These are phyloP conservation scores for Stygiomarasmius scandens DNA, from an alignment of 1,284 basidiomycete genomes.

Conservation along the genomic window DNA sequence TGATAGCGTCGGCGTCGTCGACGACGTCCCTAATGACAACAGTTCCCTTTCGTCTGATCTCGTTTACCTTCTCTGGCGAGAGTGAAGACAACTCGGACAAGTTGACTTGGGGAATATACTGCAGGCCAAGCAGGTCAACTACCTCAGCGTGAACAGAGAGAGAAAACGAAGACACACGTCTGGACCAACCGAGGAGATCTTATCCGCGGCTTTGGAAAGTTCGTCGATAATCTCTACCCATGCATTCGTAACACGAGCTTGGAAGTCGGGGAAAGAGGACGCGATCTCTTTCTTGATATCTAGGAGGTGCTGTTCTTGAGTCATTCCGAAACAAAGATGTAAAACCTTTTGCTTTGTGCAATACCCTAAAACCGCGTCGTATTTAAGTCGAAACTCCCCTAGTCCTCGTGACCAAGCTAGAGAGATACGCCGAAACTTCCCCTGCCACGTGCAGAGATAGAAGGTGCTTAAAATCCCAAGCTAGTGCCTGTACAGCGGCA, in stretches of 20 bases:
- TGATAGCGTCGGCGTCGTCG: conserved; percentile 51
- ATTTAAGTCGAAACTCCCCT: too few species aligned
- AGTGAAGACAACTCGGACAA: conserved; percentile 57
- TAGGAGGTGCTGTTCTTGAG: conserved; percentile 6
- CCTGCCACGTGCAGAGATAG: too few species aligned
- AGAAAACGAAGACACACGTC: conserved; percentile 40
- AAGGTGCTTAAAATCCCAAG: too few species aligned
- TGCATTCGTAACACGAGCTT: conserved; percentile 48
- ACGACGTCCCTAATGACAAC: conserved; percentile 69
- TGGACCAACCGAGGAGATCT: conserved; percentile 49
- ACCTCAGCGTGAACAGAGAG: neutral
- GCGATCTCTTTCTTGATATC: conserved; percentile 54
- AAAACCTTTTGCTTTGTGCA: too few species aligned
- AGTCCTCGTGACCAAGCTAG: too few species aligned
- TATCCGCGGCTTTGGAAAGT: conserved; percentile 45
- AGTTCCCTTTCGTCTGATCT: conserved; percentile 58
- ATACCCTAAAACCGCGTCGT: too few species aligned
- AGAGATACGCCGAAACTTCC: too few species aligned
- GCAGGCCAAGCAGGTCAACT: neutral
- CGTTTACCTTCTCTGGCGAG: conserved; percentile 45
- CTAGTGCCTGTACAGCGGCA: too few species aligned
- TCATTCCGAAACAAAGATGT: too few species aligned
- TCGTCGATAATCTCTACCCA: conserved; percentile 62
- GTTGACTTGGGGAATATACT: conserved; percentile 61
- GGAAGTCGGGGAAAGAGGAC: conserved; percentile 51